Percentiles rank a stretch among this genome's conserved stretches.
Evolutionary conservation across 1,284 basidiomycete species (phyloP).

Genomic region (Sporisorium sorghi): DNA sequence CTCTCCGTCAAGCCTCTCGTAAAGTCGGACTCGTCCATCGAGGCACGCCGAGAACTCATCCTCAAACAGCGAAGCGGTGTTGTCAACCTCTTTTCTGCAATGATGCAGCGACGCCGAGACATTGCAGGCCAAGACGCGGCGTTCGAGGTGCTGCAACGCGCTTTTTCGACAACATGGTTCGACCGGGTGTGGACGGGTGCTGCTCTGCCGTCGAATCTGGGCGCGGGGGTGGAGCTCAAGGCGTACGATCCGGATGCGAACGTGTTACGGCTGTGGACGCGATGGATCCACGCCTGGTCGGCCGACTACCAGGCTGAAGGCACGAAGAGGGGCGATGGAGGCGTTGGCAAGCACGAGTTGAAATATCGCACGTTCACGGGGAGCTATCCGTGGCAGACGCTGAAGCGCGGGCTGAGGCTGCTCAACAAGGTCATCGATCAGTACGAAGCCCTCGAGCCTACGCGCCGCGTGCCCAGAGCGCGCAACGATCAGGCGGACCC

Average conservation of each 20-base stretch:
- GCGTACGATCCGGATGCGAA: slow-evolving; percentile 9
- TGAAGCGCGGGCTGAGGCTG: slow-evolving; percentile 20
- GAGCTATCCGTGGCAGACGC: slow-evolving; percentile 34
- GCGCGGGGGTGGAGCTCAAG: not conserved
- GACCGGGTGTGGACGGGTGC: slow-evolving; percentile 16
- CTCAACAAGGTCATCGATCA: slow-evolving; percentile 22
- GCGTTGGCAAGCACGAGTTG: not conserved
- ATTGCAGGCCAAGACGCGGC: slow-evolving; percentile 10
- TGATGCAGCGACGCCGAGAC: slow-evolving; percentile 8
- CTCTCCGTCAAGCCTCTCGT: slow-evolving; percentile 7
- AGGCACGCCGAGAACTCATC: slow-evolving; percentile 8
- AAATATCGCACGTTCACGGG: slow-evolving; percentile 20
- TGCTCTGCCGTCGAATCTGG: slow-evolving; percentile 10
- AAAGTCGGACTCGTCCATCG: not conserved
- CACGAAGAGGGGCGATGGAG: not conserved
- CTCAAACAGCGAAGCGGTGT: slow-evolving; percentile 34
- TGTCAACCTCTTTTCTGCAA: slow-evolving; percentile 28
- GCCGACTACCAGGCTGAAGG: slow-evolving; percentile 10
- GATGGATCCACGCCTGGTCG: slow-evolving; percentile 37
- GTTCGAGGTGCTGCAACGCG: slow-evolving; percentile 19
- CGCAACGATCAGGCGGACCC: not conserved
- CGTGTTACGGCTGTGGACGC: slow-evolving; percentile 35
- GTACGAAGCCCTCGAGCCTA: slow-evolving; percentile 5
- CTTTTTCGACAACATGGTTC: slow-evolving; percentile 14
- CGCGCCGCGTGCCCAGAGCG: not conserved